Conservation (phyloP, 2,329 filamentous ascomycete species). For the Microcyclospora pomicola region DNA sequence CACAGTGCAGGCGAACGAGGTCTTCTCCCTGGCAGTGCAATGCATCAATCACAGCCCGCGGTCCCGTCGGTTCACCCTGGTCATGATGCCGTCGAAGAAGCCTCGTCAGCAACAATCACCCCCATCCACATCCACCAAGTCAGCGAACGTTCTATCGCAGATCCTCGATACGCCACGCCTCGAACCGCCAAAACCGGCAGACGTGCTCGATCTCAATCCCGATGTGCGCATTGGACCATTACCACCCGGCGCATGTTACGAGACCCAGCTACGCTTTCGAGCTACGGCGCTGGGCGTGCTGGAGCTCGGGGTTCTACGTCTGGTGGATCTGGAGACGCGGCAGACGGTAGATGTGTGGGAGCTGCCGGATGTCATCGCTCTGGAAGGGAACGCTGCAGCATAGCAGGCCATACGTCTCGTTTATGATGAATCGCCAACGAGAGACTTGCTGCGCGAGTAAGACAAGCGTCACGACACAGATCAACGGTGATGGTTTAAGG, state of each 20-base stretch:
- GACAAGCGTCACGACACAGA: too few relatives aligned
- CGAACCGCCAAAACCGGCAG: slow-evolving; percentile 43
- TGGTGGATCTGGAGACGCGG: slow-evolving; percentile 59
- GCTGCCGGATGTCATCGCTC: slow-evolving; percentile 50
- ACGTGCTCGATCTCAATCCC: slow-evolving; percentile 61
- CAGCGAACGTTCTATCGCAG: slow-evolving; percentile 6
- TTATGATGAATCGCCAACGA: too few relatives aligned
- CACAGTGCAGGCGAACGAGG: slow-evolving; percentile 47
- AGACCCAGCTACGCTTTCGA: slow-evolving; percentile 58
- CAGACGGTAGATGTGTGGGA: slow-evolving; percentile 68
- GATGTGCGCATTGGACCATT: slow-evolving; percentile 62
- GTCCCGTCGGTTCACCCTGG: slow-evolving; percentile 54
- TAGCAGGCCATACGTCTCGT: not conserved
- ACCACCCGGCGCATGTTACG: slow-evolving; percentile 58
- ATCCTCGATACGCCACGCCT: slow-evolving; percentile 9
- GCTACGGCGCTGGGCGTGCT: slow-evolving; percentile 53
- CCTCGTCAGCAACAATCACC: slow-evolving; percentile 4
- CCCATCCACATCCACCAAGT: slow-evolving; percentile 1
- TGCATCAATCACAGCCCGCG: slow-evolving; percentile 56
- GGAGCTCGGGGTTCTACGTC: slow-evolving; percentile 55
- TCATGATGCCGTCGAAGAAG: slow-evolving; percentile 30
- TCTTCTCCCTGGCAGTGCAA: slow-evolving; percentile 60
- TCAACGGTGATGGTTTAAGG: too few relatives aligned
- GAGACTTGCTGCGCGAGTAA: too few relatives aligned
- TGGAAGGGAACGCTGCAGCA: slow-evolving; percentile 2